A percentile compares a stretch with the other conserved stretches of the same genome.
These are phyloP conservation scores for Dactylellina drechsleri DNA, from an alignment of 2,329 filamentous ascomycete species.

Conservation along the genomic window DNA sequence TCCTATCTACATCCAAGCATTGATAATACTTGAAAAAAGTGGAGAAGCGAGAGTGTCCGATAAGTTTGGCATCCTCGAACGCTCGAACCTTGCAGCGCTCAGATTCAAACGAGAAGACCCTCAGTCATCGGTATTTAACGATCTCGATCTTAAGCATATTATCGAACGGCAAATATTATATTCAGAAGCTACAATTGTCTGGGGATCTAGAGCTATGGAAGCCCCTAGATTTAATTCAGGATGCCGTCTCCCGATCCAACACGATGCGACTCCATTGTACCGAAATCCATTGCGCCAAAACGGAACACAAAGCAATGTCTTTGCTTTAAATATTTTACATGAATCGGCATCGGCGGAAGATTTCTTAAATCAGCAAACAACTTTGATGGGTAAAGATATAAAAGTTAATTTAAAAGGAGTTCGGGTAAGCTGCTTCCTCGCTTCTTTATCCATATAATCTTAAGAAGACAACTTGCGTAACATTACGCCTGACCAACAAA, in stretches of 20 bases:
- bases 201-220: background rate
- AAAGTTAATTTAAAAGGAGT: slow-evolving; percentile 3
- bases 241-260: background rate
- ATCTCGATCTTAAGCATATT: background rate
- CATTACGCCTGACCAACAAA: background rate
- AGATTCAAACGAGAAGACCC: background rate
- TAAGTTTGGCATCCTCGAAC: background rate
- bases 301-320: slow-evolving; percentile 11
- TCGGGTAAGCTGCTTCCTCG: background rate
- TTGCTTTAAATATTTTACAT: slow-evolving; percentile 12
- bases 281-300: background rate
- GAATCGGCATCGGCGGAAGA: background rate
- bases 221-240: background rate
- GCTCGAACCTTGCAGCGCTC: background rate
- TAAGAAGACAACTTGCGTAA: background rate
- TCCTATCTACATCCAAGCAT: slow-evolving; percentile 1
- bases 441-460: background rate
- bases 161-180: slow-evolving; percentile 8
- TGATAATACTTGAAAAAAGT: background rate
- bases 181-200: slow-evolving; percentile 9
- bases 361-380: background rate
- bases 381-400: slow-evolving; percentile 2
- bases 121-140: slow-evolving; percentile 6
- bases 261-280: slow-evolving; percentile 3
- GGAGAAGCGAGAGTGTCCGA: background rate